Evolutionary conservation across 805 yeast genomes (phyloP).

Genomic region (Cyberlindnera japonica): DNA sequence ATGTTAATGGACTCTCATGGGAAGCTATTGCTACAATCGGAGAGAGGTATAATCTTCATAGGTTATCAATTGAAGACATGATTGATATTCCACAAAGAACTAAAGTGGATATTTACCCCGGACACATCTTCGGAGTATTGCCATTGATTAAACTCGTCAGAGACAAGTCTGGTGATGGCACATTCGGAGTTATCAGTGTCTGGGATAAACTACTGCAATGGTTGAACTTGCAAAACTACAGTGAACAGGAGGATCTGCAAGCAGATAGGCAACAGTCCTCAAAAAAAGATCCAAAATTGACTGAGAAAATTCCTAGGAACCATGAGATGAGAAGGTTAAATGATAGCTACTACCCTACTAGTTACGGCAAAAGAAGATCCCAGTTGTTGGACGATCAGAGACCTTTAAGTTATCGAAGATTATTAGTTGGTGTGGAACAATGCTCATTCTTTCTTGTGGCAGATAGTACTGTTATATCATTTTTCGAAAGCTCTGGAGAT

Average conservation of each 20-base stretch:
- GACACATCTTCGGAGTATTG: constrained; percentile 49
- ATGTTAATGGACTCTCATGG: constrained; percentile 60
- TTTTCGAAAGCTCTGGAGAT: constrained; percentile 54
- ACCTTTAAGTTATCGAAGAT: constrained; percentile 40
- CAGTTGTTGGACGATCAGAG: constrained; percentile 37
- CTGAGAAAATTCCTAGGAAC: constrained; percentile 19
- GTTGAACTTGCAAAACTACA: constrained; percentile 12
- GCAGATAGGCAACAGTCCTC: neutral
- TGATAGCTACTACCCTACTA: constrained; percentile 28
- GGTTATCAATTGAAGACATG: constrained; percentile 58
- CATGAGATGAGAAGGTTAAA: constrained; percentile 33
- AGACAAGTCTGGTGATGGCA: neutral
- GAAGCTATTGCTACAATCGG: constrained; percentile 50
- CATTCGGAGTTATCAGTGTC: neutral
- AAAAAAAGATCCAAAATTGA: constrained; percentile 9
- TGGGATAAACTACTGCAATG: constrained; percentile 14
- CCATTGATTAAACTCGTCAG: constrained; percentile 48
- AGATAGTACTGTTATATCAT: constrained; percentile 46
- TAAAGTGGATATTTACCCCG: constrained; percentile 49
- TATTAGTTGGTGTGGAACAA: constrained; percentile 53
- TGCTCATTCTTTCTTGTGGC: constrained; percentile 46
- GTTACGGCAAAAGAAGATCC: constrained; percentile 16
- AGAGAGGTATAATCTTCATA: constrained; percentile 43
- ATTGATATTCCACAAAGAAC: constrained; percentile 61
- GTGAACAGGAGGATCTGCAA: neutral